Evolutionary conservation across 2,329 filamentous ascomycete species (phyloP), one percentile per base, ranked within the genome.

Genomic region (Curvularia eragrostidis): DNA sequence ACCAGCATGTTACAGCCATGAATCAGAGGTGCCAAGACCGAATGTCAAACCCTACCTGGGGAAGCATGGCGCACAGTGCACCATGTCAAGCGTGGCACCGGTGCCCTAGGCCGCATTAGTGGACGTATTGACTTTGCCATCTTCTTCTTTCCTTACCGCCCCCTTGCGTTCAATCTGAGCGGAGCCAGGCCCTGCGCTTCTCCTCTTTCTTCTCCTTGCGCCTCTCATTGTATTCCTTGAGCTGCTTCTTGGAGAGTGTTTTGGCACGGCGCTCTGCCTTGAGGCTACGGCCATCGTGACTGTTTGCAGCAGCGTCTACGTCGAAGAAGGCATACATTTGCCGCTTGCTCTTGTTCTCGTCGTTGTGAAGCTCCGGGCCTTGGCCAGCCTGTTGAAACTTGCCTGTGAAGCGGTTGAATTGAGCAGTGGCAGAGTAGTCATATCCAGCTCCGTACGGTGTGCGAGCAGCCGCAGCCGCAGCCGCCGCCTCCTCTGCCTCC

Each of bases 301-400:
- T 86, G 73, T 96, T 97, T 4, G 93, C 94, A 3, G 93, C 93
- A 4, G 93, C 91, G 76, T 98, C 93, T 42, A 97, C 93, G 74
- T 99, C 94, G 76, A 98, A 99, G 79, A 89, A 98, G 39, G 93
- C 91, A 72, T 91, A 91, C 90, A 98, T 90, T 80, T 98, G 95
- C 43, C 95, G 84, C 50, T 83, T 84, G 59, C 89, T 89, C 82
- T 97, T 97, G 72, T 91, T 90, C 73, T 96, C 92, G 71, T 97
- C 93, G 66, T 87, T 90, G 80, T 93, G 90, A 50, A 88, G 86
- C 52, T 95, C 91, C 1, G 91, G 87, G 3, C 85, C 88, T 62
- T 88, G 81, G 10, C 86, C 84, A 2, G 81, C 81, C 18, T 83
- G 80, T 78, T 97, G 93, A 80, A 91, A 96, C 64, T 88, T 85